Percentiles rank a stretch among this genome's conserved stretches.
These are phyloP conservation scores for Apiospora marii DNA, from an alignment of 2,329 filamentous ascomycete genomes.

Conservation along the genomic window DNA sequence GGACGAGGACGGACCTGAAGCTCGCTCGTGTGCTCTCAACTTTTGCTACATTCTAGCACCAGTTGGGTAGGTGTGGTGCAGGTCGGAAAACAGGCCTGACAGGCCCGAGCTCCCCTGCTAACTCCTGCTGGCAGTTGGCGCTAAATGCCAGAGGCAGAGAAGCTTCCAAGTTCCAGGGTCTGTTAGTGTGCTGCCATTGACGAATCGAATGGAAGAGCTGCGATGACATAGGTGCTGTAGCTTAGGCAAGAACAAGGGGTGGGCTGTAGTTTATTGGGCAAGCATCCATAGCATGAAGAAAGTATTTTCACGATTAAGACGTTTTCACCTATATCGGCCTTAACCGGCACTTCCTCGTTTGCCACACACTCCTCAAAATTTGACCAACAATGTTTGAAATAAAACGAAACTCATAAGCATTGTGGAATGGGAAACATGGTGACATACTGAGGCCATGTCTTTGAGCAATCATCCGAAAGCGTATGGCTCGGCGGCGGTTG, in stretches of 20 bases:
- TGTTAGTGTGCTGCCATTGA: not conserved
- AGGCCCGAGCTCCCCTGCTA: slow-evolving; percentile 15
- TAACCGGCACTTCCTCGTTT: not conserved
- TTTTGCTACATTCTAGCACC: not conserved
- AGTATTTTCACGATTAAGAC: not conserved
- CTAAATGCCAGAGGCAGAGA: not conserved
- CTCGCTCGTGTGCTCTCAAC: slow-evolving; percentile 17
- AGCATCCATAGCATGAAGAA: slow-evolving; percentile 5
- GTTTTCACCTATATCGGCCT: not conserved
- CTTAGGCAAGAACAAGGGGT: not conserved
- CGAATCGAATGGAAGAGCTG: not conserved
- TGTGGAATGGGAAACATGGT: slow-evolving; percentile 5
- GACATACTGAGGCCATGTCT: slow-evolving; percentile 54
- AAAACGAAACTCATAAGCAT: not conserved
- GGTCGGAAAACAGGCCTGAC: not conserved
- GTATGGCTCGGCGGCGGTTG: slow-evolving; percentile 71
- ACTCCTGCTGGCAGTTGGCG: slow-evolving; percentile 16
- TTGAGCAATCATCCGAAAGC: slow-evolving; percentile 67
- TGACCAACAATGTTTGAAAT: not conserved
- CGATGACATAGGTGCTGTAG: slow-evolving; percentile 7
- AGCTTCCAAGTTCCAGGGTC: no score
- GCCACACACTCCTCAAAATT: not conserved
- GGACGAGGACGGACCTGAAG: not conserved
- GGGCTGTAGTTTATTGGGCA: slow-evolving; percentile 1
- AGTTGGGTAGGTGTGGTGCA: not conserved